Conservation (phyloP, 2,329 filamentous ascomycete genomes). For the Canariomyces notabilis region DNA sequence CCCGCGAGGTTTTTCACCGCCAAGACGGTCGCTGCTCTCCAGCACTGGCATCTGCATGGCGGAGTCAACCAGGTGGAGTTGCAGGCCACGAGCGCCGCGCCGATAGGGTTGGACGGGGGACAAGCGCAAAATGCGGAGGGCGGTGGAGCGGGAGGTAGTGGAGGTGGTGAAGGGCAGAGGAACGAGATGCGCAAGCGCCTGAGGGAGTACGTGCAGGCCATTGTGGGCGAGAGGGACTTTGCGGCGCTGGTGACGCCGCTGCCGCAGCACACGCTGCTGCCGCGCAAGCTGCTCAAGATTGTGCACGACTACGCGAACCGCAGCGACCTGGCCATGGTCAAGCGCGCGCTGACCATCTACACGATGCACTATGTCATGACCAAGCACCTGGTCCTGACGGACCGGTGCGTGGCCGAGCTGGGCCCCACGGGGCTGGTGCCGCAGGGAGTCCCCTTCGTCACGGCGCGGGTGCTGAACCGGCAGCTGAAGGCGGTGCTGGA, state of each 20-base stretch:
- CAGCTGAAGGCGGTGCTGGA: conserved; percentile 55
- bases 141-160: conserved; percentile 4
- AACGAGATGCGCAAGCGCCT: conserved; percentile 43
- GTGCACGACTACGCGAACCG: conserved; percentile 44
- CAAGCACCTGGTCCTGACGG: conserved; percentile 49
- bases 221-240: conserved; percentile 44
- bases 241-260: conserved; percentile 47
- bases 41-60: conserved; percentile 46
- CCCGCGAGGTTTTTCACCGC: conserved; percentile 46
- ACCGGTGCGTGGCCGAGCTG: conserved; percentile 38
- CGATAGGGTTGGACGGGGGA: conserved; percentile 46
- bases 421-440: conserved; percentile 39
- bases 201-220: conserved; percentile 45
- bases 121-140: conserved; percentile 30
- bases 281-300: conserved; percentile 42
- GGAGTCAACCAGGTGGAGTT: conserved; percentile 37
- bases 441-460: conserved; percentile 41
- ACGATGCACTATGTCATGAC: conserved; percentile 54
- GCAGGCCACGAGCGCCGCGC: conserved; percentile 39
- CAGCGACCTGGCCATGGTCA: conserved; percentile 44
- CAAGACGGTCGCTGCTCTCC: conserved; percentile 41
- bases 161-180: conserved; percentile 30
- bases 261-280: conserved; percentile 41
- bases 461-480: conserved; percentile 49
- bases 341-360: conserved; percentile 49